Conservation (phyloP, 2,329 filamentous ascomycete genomes). For the Thelonectria blattea region DNA sequence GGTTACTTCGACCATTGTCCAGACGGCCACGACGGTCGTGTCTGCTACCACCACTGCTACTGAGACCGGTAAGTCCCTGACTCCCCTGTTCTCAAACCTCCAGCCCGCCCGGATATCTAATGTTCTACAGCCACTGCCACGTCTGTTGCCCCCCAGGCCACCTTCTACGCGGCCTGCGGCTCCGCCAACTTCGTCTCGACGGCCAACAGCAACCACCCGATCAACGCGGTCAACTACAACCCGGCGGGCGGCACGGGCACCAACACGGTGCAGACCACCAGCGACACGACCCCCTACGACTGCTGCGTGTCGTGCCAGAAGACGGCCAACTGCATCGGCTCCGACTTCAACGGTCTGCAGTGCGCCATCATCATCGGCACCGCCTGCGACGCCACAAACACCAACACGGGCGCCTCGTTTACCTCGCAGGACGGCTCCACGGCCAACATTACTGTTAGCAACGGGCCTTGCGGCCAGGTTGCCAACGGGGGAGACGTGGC, state of each 20-base stretch:
- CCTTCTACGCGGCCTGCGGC: neutral
- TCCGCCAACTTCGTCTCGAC: neutral
- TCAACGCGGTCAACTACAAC: neutral
- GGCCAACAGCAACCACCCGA: neutral
- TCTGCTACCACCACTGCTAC: neutral
- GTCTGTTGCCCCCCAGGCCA: neutral
- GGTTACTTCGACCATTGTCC: neutral
- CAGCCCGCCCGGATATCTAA: neutral
- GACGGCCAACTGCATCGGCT: neutral
- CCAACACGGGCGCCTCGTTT: neutral
- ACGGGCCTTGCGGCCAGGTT: constrained; percentile 1
- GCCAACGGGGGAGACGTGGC: neutral
- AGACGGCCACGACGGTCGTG: neutral
- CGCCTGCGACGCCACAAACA: neutral
- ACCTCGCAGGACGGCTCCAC: neutral
- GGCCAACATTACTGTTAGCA: neutral
- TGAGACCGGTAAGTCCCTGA: too few species aligned
- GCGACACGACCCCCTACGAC: neutral
- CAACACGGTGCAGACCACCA: neutral
- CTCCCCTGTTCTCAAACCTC: too few species aligned
- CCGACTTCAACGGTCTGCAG: neutral
- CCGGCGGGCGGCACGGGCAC: neutral
- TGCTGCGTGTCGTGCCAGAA: neutral
- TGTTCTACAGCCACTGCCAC: neutral
- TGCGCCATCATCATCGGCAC: neutral